Percentiles rank a stretch among this genome's conserved stretches.
phyloP scores from a whole-genome alignment of 108 stramenopile species.

The Heterococcus sp. region DNA sequence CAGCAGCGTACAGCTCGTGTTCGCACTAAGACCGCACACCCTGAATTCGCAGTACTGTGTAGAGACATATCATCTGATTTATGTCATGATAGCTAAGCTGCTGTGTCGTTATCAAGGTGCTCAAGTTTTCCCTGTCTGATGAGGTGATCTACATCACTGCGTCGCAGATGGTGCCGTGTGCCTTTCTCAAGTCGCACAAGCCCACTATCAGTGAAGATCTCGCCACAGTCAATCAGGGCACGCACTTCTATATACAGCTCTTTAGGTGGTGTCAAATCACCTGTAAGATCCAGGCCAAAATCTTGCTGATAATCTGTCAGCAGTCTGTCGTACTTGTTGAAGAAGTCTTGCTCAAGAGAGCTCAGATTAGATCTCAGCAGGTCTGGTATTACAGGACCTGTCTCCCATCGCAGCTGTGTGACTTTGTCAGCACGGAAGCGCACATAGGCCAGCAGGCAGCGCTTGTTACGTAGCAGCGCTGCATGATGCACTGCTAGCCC shows the following conservation, averaged over 20 bases:
- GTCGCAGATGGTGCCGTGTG: constrained; percentile 75
- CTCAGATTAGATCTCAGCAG: constrained; percentile 50
- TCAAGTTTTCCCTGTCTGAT: constrained; percentile 74
- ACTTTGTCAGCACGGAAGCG: constrained; percentile 67
- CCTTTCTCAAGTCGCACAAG: constrained; percentile 72
- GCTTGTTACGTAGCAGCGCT: constrained; percentile 81
- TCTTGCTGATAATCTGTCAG: constrained; percentile 52
- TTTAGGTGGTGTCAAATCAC: constrained; percentile 65
- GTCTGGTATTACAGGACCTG: constrained; percentile 62
- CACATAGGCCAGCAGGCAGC: constrained; percentile 86
- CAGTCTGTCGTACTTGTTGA: constrained; percentile 67
- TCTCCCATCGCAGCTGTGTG: constrained; percentile 57
- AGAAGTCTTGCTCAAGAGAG: constrained; percentile 67
- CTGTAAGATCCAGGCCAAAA: constrained; percentile 39
- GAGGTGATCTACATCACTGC: constrained; percentile 78
- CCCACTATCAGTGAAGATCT: constrained; percentile 70
- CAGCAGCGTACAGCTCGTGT: too few relatives aligned
- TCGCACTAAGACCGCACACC: too few relatives aligned
- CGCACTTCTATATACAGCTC: constrained; percentile 75
- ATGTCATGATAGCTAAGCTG: constrained; percentile 8
- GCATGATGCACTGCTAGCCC: constrained; percentile 77
- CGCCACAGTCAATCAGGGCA: constrained; percentile 55
- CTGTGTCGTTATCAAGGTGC: constrained; percentile 50
- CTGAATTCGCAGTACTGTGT: too few relatives aligned
- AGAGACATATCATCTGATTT: too few relatives aligned